Base-by-base conservation (phyloP, 2,329 filamentous ascomycete species). In the Elsinoe fawcettii region DNA sequence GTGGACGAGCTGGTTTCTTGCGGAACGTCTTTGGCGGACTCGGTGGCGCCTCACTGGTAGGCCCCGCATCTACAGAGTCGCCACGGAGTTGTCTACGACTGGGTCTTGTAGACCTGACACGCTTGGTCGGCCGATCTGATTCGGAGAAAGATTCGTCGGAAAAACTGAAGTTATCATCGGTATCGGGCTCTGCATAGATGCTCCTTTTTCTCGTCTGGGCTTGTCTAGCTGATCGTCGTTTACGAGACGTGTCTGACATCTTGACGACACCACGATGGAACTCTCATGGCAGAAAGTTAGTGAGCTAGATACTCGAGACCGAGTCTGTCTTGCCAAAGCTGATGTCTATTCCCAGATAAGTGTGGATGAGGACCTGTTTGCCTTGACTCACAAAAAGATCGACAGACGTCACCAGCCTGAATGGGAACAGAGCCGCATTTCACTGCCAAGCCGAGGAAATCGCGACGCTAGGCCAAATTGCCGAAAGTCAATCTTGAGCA, bases 171-270 rank as follows among this genome's bases (percentile, higher is more conserved):
- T 70, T 68, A 55, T 70, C 68, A 58, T 70, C 68, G 58, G 65
- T 68, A 23, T 70, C 68, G n/a, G 66, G 67, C 18, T 70, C 69
- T 49, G 61, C 57, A 56, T 71, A 71, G 47, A 63, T 61, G 25
- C 64, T 67, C 47, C 67, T 66, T 47, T 69, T 68, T 59, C 67
- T 66, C 25, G 55, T 64, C 32, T 64, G 65, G 11, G 65, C 65
- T 60, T 70, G 68, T 20, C 69, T 63, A 5, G 61, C 60, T 9
- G 68, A 69, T 16, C 69, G 67, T 16, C 69, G 66, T 64, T 67
- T 69, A n/a, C 44, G 55, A 22, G 63, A 63, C 16, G 53, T 55
- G 22, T 60, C 62, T 43, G 61, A 60, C 64, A 66, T 65, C 5
- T 12, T 14, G 34, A 14, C 34, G 14, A 37, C 14, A n/a, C 9